phyloP scores from a whole-genome alignment of 345 rosid genomes.

The Eucalyptus tenuipes region DNA sequence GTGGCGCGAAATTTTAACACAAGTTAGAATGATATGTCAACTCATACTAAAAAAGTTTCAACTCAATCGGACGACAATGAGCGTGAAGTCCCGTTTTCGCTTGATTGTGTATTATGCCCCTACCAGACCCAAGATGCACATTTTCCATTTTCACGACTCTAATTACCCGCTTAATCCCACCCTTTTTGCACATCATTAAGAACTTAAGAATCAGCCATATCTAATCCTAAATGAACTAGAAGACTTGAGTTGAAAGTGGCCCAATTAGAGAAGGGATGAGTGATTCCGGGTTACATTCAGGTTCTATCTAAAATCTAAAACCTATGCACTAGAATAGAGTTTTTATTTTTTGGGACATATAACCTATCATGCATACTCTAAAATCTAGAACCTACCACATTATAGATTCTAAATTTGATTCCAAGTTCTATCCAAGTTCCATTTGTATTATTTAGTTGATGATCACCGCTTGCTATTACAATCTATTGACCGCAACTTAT shows the following conservation, averaged over 20 bases:
- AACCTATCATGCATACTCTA: accelerated
- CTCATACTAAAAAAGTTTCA: background rate
- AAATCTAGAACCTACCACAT: accelerated
- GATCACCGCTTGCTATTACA: too few species aligned
- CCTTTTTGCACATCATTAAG: background rate
- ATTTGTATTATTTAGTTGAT: accelerated
- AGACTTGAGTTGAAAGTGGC: background rate
- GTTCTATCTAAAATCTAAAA: accelerated
- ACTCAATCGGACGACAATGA: background rate
- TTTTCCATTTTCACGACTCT: background rate
- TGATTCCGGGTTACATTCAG: accelerated
- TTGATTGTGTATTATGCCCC: background rate
- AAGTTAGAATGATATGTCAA: background rate
- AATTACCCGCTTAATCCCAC: background rate
- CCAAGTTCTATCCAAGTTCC: accelerated
- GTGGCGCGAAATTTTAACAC: background rate
- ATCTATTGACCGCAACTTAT: accelerated
- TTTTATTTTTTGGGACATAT: too few species aligned
- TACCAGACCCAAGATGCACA: background rate
- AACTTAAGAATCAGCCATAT: background rate
- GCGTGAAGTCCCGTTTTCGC: accelerated
- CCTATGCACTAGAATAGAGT: accelerated
- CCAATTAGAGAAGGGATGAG: background rate
- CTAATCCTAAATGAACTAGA: background rate
- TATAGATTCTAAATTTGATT: accelerated